A percentile compares a stretch with the other conserved stretches of the same genome.
These are phyloP conservation scores for Furcasterigmium sp. DNA, from an alignment of 2,329 filamentous ascomycete genomes.

Conservation along the genomic window DNA sequence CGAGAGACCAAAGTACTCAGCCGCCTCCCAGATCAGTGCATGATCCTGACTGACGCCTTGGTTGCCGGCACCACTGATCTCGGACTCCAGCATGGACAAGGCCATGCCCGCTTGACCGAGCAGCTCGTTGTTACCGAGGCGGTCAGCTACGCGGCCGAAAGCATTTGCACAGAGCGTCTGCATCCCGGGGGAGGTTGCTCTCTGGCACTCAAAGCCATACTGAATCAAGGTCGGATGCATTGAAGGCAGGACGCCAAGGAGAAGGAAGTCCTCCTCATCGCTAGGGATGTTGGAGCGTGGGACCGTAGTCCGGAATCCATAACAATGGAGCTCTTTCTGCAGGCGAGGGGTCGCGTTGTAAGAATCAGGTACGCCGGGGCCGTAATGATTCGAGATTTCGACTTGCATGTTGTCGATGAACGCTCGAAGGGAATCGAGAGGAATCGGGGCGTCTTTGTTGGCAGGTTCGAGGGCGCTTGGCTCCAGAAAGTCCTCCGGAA, in stretches of 20 bases:
- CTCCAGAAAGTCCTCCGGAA: constrained; percentile 31
- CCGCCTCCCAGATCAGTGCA: background rate
- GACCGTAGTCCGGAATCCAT: too few relatives aligned
- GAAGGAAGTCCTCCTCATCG: constrained; percentile 1
- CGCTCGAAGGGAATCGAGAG: constrained; percentile 35
- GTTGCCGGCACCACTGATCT: background rate
- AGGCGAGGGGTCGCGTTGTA: background rate
- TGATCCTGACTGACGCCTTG: background rate
- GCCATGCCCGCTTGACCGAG: constrained; percentile 20
- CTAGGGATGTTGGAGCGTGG: too few relatives aligned
- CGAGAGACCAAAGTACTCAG: background rate
- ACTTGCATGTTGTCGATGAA: constrained; percentile 44
- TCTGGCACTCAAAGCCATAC: constrained; percentile 9
- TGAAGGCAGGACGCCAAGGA: constrained; percentile 9
- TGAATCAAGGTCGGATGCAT: constrained; percentile 9
- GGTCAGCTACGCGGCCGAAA: background rate
- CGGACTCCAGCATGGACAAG: background rate
- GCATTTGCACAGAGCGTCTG: background rate
- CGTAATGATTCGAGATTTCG: constrained; percentile 19
- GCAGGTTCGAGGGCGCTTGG: constrained; percentile 22
- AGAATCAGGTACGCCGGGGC: background rate
- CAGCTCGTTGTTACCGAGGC: background rate
- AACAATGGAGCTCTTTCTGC: constrained; percentile 8
- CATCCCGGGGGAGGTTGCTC: background rate
- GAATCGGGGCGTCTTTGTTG: constrained; percentile 24